These are phyloP conservation scores for Chaetoscypha palmicola DNA, from an alignment of 2,329 filamentous ascomycete species.

Conservation along the genomic window DNA sequence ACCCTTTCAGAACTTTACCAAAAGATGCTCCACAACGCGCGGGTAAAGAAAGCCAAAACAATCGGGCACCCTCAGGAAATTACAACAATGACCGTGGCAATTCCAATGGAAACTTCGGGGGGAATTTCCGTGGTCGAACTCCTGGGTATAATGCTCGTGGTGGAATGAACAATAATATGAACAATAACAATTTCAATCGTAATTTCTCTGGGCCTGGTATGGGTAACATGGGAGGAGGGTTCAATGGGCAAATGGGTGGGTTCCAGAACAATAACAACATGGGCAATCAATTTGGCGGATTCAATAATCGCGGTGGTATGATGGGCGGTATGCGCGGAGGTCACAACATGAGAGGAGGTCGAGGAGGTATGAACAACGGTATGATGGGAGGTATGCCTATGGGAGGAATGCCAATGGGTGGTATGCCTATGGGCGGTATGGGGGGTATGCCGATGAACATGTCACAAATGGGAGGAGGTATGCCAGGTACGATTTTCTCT, in stretches of 20 bases:
- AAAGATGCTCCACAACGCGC: constrained; percentile 74
- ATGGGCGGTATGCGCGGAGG: constrained; percentile 46
- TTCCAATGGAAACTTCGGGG: constrained; percentile 24
- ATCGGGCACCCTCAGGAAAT: constrained; percentile 42
- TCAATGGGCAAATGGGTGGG: constrained; percentile 37
- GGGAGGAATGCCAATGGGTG: constrained; percentile 47
- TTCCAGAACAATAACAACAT: constrained; percentile 39
- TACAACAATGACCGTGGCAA: constrained; percentile 41
- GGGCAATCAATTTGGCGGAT: constrained; percentile 42
- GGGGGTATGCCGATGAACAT: constrained; percentile 34
- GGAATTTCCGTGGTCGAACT: constrained; percentile 44
- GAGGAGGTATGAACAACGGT: constrained; percentile 41
- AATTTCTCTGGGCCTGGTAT: constrained; percentile 40
- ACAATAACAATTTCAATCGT: constrained; percentile 46
- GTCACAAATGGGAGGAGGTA: constrained; percentile 44
- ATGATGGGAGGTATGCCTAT: constrained; percentile 43
- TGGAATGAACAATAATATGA: constrained; percentile 41
- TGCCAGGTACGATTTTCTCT: constrained; percentile 46
- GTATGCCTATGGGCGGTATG: constrained; percentile 36
- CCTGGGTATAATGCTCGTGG: constrained; percentile 37
- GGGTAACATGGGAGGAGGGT: constrained; percentile 39
- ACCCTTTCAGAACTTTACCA: constrained; percentile 85
- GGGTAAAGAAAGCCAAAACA: constrained; percentile 53
- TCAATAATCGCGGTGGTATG: constrained; percentile 44
- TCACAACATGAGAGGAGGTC: constrained; percentile 52